phyloP scores from a whole-genome alignment of 225 moss, liverwort and hornwort genomes.

The Pleurozium schreberi region DNA sequence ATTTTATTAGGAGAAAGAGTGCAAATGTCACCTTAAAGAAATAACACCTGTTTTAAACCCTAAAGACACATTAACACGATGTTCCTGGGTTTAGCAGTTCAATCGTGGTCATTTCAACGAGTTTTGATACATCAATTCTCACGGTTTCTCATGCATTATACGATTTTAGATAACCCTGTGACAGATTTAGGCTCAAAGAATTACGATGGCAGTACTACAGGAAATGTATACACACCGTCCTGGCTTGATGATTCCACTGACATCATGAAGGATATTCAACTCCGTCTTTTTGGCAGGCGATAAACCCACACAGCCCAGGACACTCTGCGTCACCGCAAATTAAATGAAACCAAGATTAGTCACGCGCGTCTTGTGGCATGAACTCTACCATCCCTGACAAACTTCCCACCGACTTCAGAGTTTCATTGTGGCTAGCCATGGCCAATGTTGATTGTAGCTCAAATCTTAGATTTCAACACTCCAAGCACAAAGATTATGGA shows the following conservation, averaged over 20 bases:
- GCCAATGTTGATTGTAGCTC: not conserved
- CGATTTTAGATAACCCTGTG: not conserved
- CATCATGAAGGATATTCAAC: slow-evolving; percentile 54
- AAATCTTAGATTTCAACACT: not conserved
- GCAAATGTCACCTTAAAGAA: too few species aligned
- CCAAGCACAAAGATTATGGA: not conserved
- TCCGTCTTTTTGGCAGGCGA: slow-evolving; percentile 46
- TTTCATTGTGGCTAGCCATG: not conserved
- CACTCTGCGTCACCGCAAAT: slow-evolving; percentile 3
- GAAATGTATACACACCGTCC: slow-evolving; percentile 19
- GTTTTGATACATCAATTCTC: not conserved
- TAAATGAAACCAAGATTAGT: not conserved
- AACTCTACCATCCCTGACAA: not conserved
- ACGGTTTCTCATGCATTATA: not conserved
- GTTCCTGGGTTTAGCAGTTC: not conserved
- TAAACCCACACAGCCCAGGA: slow-evolving; percentile 29
- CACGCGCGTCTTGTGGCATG: not conserved
- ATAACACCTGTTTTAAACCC: not conserved
- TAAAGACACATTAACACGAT: too few species aligned
- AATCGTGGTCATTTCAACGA: not conserved
- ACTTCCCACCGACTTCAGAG: not conserved
- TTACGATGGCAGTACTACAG: not conserved
- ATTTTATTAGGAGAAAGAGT: not conserved
- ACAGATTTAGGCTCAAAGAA: not conserved
- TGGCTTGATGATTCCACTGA: slow-evolving; percentile 73